phyloP scores from a whole-genome alignment of 1,284 basidiomycete species.

The Phaffia rhodozyma region DNA sequence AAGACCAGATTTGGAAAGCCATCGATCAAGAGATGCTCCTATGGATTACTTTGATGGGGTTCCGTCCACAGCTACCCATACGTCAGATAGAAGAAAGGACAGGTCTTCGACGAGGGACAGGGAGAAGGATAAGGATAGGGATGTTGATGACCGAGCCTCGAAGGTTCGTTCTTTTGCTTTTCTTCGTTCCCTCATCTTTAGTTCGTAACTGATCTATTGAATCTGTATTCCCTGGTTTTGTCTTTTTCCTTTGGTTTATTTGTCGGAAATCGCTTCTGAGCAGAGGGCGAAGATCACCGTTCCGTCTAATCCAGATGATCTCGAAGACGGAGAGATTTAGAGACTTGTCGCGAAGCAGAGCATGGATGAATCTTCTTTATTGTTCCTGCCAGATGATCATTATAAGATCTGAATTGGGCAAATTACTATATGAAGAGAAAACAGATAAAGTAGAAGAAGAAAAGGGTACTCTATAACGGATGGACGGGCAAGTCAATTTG shows the following conservation, averaged over 20 bases:
- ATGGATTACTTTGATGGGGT: background rate
- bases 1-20: constrained; percentile 16
- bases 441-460: no score
- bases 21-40: constrained; percentile 5
- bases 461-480: no score
- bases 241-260: no score
- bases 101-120: constrained; percentile 21
- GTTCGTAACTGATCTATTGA: background rate
- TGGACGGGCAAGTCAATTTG: no score
- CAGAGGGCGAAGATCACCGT: no score
- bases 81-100: constrained; percentile 9
- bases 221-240: no score
- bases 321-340: constrained; percentile 10
- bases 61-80: background rate
- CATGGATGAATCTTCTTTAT: no score
- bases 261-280: no score
- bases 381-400: no score
- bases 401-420: no score
- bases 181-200: background rate
- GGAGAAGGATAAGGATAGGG: constrained; percentile 21
- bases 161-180: background rate
- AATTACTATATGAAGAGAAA: no score
- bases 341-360: no score
- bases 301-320: background rate
- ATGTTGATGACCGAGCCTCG: constrained; percentile 16